These are phyloP conservation scores for Boechera retrofracta DNA, from an alignment of 345 rosid species.

Conservation along the genomic window DNA sequence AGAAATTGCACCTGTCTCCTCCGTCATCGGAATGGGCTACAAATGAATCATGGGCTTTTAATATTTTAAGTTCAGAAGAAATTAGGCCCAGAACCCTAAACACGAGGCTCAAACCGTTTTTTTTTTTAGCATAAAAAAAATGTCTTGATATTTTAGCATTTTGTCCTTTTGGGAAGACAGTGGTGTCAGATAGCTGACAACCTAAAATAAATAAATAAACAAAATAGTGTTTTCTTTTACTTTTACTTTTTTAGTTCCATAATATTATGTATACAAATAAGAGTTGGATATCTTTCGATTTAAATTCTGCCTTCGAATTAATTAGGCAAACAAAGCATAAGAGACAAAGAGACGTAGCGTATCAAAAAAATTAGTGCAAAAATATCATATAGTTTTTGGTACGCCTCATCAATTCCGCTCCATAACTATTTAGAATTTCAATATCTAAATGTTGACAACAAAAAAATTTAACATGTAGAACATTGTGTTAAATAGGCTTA, in stretches of 20 bases:
- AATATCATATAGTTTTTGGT: background rate
- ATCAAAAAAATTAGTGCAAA: background rate
- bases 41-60: constrained; percentile 7
- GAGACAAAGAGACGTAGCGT: constrained; percentile 5
- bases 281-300: background rate
- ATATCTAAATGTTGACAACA: background rate
- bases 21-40: background rate
- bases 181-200: constrained; percentile 42
- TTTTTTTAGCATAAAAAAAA: background rate
- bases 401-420: background rate
- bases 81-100: constrained; percentile 11
- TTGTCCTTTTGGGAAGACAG: constrained; percentile 39
- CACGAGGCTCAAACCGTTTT: background rate
- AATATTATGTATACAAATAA: background rate
- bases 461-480: background rate
- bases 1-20: no score
- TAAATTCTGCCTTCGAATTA: background rate
- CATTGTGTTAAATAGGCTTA: background rate
- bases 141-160: constrained; percentile 34
- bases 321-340: background rate
- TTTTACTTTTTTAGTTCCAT: constrained; percentile 5
- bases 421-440: background rate
- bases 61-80: background rate
- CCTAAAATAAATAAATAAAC: background rate
- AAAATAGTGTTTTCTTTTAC: background rate